phyloP scores from a whole-genome alignment of 2,329 filamentous ascomycete genomes.

The Magnaporthiopsis incrustans region DNA sequence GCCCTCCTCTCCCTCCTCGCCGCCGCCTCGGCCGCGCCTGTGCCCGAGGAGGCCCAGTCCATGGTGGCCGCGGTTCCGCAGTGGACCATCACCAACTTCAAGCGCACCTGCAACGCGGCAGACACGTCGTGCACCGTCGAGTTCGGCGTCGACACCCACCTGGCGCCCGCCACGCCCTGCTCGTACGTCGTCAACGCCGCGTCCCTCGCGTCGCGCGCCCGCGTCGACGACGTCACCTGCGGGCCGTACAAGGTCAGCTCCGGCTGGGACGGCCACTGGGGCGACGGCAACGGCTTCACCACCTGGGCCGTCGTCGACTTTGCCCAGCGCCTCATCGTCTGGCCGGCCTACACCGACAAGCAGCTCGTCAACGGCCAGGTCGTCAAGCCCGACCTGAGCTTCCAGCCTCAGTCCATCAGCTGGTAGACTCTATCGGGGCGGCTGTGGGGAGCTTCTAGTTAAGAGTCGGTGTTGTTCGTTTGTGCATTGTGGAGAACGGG shows the following conservation, averaged over 20 bases:
- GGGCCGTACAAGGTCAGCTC: conserved; percentile 43
- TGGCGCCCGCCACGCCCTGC: conserved; percentile 24
- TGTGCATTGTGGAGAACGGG: not conserved
- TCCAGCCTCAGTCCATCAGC: conserved; percentile 13
- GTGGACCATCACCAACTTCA: conserved; percentile 33
- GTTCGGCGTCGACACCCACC: conserved; percentile 32
- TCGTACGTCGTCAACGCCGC: conserved; percentile 27
- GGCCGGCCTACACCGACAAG: conserved; percentile 45
- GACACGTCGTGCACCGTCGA: conserved; percentile 34
- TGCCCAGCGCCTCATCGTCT: conserved; percentile 35
- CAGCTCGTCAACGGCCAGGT: conserved; percentile 35
- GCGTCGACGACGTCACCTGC: conserved; percentile 33
- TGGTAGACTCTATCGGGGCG: not conserved
- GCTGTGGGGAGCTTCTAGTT: not conserved
- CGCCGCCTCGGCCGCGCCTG: conserved; percentile 8
- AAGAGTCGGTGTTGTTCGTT: not conserved
- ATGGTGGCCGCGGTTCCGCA: conserved; percentile 19
- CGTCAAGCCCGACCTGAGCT: conserved; percentile 42
- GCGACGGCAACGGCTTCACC: conserved; percentile 43
- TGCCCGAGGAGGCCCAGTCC: conserved; percentile 1
- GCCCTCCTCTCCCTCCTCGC: conserved; percentile 7
- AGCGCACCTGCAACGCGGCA: conserved; percentile 30
- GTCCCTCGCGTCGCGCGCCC: conserved; percentile 23
- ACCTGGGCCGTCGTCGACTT: conserved; percentile 41
- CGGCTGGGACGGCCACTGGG: conserved; percentile 50